These are phyloP conservation scores for Jatropha curcas DNA, from an alignment of 345 rosid species.

Conservation along the genomic window DNA sequence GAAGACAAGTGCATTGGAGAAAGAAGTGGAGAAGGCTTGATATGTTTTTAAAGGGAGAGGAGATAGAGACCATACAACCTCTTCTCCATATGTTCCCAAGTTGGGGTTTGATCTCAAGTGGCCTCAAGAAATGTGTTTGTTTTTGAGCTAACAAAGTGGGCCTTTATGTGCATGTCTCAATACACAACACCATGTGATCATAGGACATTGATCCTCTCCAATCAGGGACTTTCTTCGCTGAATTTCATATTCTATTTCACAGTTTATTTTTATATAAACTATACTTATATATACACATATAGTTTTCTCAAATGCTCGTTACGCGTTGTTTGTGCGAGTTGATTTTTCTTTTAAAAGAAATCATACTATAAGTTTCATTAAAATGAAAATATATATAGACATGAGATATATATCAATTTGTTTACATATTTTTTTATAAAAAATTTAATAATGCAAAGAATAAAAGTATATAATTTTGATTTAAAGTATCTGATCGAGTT, in stretches of 20 bases:
- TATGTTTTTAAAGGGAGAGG: constrained; percentile 10
- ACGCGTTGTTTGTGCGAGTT: too few species aligned
- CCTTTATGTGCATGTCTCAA: constrained; percentile 60
- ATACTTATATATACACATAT: too few species aligned
- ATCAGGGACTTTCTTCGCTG: constrained; percentile 7
- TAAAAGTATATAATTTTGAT: too few species aligned
- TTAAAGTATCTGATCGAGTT: too few species aligned
- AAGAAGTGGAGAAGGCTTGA: constrained; percentile 41
- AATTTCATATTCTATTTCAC: constrained; percentile 13
- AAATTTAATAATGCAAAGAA: too few species aligned
- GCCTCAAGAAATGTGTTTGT: constrained; percentile 60
- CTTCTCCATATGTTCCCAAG: constrained; percentile 44
- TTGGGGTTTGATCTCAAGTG: constrained; percentile 65
- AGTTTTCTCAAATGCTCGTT: too few species aligned
- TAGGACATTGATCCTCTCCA: constrained; percentile 33
- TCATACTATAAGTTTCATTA: too few species aligned
- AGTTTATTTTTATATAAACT: too few species aligned
- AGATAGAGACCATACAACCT: constrained; percentile 13
- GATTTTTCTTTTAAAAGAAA: too few species aligned
- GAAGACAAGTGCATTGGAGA: constrained; percentile 78
- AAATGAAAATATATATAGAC: too few species aligned
- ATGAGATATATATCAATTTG: too few species aligned
- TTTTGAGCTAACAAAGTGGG: constrained; percentile 66
- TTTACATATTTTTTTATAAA: too few species aligned
- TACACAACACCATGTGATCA: constrained; percentile 69